Base-by-base conservation (phyloP, 1,139 yeast species). In the Pichia sp. region DNA sequence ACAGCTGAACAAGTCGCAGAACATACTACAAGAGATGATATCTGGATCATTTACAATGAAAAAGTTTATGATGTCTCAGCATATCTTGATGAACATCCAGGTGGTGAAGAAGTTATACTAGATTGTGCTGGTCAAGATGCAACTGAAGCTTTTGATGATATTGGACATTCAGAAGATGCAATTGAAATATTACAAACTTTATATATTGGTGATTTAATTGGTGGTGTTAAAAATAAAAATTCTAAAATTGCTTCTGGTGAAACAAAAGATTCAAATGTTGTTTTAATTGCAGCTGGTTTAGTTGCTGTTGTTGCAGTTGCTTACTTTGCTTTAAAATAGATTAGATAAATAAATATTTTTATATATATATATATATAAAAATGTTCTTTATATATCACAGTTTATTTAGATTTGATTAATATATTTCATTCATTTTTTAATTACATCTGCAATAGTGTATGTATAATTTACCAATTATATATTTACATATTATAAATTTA, bases 101-200 rank as follows among this genome's bases (percentile, higher is more conserved):
- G 99, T 73, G 99, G 99, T 65, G 97, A 89, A 69, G 98, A 94
- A 69, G 96, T 92, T 45, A 76, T 92, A 59, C 71, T 85, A 49
- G 98, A 94, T 64, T 79, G 82, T 60, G 97, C 92, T 52, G 98
- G 98, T 57, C 73, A 75, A 50, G 98, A 94, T 67, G 95, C 96
- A 52, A 90, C 98, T 43, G 92, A 83, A 58, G 90, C 95, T 36
- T 92, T 92, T 65, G 89, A 87, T 54, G 98, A 92, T 66, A 90
- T 92, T 63, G 98, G 98, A 39, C 99, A 92, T 70, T 89, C 97
- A 39, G 97, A 90, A 58, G 97, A 90, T 60, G 97, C 98, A 36
- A 81, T 82, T 58, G 94, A 84, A 59, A 75, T 85, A 56, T 74
- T 94, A 62, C 74, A 71, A 43, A 79, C 77, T 42, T 72, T 89